Evolutionary conservation across 495 filamentous ascomycete genomes (phyloP).

Genomic region (Friedmanniomyces endolithicus): DNA sequence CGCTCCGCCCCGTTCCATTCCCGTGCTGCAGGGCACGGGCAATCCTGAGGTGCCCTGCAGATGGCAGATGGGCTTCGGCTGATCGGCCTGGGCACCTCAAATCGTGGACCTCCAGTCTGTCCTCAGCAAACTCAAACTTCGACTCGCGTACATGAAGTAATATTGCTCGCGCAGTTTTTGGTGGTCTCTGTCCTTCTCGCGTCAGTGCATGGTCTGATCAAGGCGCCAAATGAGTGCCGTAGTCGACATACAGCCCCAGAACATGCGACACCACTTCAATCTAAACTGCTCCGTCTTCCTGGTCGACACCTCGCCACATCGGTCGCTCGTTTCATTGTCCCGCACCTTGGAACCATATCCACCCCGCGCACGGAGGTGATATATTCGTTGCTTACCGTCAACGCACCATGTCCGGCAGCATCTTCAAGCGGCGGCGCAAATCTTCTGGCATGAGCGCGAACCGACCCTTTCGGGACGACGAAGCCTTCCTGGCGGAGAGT

Average conservation of each 20-base stretch:
- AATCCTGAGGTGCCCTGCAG: too few relatives aligned
- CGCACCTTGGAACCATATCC: neutral
- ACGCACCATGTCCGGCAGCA: conserved; percentile 3
- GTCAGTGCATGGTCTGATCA: too few relatives aligned
- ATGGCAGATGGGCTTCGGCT: too few relatives aligned
- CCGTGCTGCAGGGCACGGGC: too few relatives aligned
- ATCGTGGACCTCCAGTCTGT: too few relatives aligned
- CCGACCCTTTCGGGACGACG: conserved; percentile 1
- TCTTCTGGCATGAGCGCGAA: conserved; percentile 1
- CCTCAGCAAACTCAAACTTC: too few relatives aligned
- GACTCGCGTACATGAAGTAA: too few relatives aligned
- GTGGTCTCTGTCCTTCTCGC: too few relatives aligned
- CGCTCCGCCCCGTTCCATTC: too few relatives aligned
- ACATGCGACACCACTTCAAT: too few relatives aligned
- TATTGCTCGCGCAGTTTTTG: too few relatives aligned
- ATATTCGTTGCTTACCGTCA: neutral
- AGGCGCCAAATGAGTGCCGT: neutral
- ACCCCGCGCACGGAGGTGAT: neutral
- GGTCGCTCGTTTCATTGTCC: neutral
- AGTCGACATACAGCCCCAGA: neutral
- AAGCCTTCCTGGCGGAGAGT: neutral
- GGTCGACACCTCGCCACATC: neutral
- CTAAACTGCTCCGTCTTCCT: neutral
- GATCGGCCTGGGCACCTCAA: too few relatives aligned
- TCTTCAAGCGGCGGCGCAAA: conserved; percentile 10